A percentile compares a stretch with the other conserved stretches of the same genome.
Conservation (phyloP, 208 protist genomes). For the Histomonas meleagridis region DNA sequence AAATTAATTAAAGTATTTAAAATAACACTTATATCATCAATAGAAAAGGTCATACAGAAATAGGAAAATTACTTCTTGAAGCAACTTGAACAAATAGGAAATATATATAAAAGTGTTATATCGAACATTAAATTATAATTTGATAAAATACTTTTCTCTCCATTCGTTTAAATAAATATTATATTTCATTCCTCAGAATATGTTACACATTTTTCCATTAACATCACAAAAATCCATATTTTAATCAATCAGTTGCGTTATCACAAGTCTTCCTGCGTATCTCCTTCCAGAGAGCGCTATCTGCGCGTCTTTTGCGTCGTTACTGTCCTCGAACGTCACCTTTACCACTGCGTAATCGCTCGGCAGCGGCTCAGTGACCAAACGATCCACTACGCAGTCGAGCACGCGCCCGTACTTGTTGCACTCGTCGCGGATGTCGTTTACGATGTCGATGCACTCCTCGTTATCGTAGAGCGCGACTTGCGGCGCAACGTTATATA, state of each 20-base stretch:
- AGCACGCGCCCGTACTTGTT: background rate
- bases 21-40: no score
- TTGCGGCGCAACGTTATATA: background rate
- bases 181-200: no score
- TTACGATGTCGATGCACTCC: background rate
- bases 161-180: no score
- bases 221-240: no score
- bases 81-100: no score
- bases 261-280: slow-evolving; percentile 27
- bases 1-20: no score
- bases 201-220: no score
- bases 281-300: background rate
- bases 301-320: background rate
- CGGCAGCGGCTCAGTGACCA: background rate
- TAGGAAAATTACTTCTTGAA: no score
- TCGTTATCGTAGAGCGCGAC: background rate
- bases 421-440: background rate
- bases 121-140: no score
- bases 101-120: no score
- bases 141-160: no score
- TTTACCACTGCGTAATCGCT: background rate
- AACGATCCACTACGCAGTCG: background rate
- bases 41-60: no score
- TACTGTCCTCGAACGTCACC: background rate
- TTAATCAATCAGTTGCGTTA: background rate